Evolutionary conservation across 176 grass and related monocot species (phyloP).

Genomic region (Oryza officinalis): DNA sequence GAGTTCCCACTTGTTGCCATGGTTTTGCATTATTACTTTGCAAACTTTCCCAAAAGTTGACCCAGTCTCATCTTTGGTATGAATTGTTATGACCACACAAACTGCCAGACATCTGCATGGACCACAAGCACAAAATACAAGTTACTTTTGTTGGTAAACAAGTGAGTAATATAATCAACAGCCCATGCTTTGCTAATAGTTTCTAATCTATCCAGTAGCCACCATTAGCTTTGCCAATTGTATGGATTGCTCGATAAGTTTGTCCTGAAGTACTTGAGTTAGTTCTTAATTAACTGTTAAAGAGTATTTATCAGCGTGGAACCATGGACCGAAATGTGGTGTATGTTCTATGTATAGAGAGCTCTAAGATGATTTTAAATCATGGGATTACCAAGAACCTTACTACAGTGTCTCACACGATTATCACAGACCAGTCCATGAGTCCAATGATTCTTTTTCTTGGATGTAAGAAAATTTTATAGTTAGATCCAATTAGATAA

Average conservation of each 20-base stretch:
- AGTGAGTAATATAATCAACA: neutral
- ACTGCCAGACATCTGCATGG: neutral
- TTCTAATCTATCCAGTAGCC: neutral
- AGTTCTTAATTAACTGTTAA: neutral
- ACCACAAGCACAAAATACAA: constrained; percentile 22
- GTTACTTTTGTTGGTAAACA: neutral
- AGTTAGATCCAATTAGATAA: neutral
- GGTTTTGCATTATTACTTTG: neutral
- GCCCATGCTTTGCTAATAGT: neutral
- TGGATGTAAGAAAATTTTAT: neutral
- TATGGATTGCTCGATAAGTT: neutral
- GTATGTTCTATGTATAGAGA: constrained; percentile 2
- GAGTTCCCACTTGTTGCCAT: neutral
- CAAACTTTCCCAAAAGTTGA: neutral
- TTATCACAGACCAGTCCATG: neutral
- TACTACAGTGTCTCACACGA: too few relatives aligned
- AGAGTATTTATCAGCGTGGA: neutral
- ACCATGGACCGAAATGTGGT: neutral
- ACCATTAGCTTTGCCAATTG: constrained; percentile 6
- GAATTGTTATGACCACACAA: constrained; percentile 9
- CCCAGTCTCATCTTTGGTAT: constrained; percentile 1
- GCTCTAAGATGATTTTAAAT: neutral
- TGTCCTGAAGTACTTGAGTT: neutral
- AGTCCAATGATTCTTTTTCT: neutral
- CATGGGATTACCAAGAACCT: neutral